Evolutionary conservation across 331 rosid genomes (phyloP).

Genomic region (Erythrophleum ivorense): DNA sequence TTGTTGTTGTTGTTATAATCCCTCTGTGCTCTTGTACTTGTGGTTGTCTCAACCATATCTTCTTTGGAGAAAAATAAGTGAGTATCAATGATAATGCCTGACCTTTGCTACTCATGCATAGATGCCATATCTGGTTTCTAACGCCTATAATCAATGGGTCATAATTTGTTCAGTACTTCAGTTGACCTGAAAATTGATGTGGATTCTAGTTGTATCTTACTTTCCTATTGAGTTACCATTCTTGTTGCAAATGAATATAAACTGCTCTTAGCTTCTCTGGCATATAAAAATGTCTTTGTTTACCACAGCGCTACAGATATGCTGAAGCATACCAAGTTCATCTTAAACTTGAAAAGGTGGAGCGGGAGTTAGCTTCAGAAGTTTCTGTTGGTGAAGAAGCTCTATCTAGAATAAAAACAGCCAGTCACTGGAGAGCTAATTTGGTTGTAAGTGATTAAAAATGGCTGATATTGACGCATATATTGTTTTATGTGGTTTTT

Average conservation of each 20-base stretch:
- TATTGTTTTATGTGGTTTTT: constrained; percentile 10
- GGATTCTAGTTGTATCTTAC: constrained; percentile 22
- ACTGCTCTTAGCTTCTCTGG: constrained; percentile 32
- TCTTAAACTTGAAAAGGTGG: constrained; percentile 66
- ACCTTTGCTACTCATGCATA: constrained; percentile 20
- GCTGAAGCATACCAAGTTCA: constrained; percentile 90
- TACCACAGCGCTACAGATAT: constrained; percentile 78
- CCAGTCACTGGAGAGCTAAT: constrained; percentile 71
- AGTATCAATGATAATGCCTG: constrained; percentile 12
- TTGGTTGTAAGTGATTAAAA: constrained; percentile 79
- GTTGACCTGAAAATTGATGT: constrained; percentile 16
- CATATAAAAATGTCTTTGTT: constrained; percentile 38
- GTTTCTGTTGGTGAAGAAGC: constrained; percentile 60
- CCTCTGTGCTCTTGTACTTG: constrained; percentile 22
- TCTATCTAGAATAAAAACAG: constrained; percentile 62
- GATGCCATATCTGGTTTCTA: constrained; percentile 18
- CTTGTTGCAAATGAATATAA: constrained; percentile 22
- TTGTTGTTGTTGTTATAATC: background rate
- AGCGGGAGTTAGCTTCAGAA: constrained; percentile 65
- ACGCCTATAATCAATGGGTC: constrained; percentile 6
- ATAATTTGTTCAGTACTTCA: background rate
- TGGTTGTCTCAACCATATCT: constrained; percentile 4
- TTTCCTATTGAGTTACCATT: constrained; percentile 27
- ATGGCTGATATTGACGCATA: background rate
- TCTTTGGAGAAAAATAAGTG: background rate